Percentiles rank a stretch among this genome's conserved stretches.
Conservation (phyloP, 345 rosid species). For the Psidium friedrichsthalianum region DNA sequence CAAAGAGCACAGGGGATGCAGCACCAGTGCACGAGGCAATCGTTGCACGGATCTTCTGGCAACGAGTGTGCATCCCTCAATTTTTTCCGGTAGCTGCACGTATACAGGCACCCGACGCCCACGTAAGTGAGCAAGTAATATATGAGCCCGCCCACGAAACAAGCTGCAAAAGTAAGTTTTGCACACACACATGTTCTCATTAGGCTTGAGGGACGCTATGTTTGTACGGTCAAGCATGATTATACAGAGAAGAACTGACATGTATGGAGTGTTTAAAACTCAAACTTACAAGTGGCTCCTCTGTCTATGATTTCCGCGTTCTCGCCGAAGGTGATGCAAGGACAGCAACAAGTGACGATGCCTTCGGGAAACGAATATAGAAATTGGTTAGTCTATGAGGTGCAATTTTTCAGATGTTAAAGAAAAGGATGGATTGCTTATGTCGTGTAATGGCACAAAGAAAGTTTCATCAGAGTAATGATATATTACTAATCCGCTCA, state of each 20-base stretch:
- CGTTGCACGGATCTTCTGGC: neutral
- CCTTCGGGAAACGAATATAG: neutral
- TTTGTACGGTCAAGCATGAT: neutral
- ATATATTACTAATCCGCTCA: neutral
- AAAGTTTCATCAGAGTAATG: neutral
- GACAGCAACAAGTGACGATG: neutral
- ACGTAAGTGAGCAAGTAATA: neutral
- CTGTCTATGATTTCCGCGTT: neutral
- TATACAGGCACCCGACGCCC: neutral
- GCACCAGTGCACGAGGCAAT: neutral
- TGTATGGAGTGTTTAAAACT: neutral
- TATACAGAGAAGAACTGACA: neutral
- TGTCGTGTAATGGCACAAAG: neutral
- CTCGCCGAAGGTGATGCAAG: conserved; percentile 4
- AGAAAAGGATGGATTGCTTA: neutral
- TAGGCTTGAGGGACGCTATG: neutral
- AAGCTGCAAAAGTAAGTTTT: neutral
- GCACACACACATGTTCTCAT: neutral
- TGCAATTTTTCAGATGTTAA: neutral
- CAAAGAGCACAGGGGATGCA: neutral
- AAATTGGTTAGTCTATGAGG: neutral
- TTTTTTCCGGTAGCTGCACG: neutral
- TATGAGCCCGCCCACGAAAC: neutral
- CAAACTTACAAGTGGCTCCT: conserved; percentile 1
- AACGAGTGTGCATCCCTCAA: neutral